Evolutionary conservation across 164 flowering plant species (phyloP), one percentile per base, ranked within the genome.

Genomic region (Kalanchoe fedtschenkoi): DNA sequence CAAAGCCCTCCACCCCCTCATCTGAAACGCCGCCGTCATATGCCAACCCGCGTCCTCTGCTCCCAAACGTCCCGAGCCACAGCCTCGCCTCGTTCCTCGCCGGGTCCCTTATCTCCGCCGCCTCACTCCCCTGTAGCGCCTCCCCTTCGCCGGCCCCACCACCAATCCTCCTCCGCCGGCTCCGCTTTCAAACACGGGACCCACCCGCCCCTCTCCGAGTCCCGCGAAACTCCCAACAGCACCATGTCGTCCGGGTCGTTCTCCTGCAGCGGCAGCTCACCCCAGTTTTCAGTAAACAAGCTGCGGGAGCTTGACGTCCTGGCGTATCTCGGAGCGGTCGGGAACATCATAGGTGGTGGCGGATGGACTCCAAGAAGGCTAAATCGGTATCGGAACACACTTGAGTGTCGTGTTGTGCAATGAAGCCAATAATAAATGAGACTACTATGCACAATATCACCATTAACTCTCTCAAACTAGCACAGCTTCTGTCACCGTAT

Each of bases 231-330:
- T 1, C 81, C 77, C 62, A 72, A 85, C 1, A 89, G 65, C 1
- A 92, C 63, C 96, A 92, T 87, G 63, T 92, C 98, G 28, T 92
- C 91, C 0, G 97, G 77, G 63, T 89, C 96, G 59, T 89, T 79
- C 19, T 70, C 86, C 58, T 78, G 82, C 5, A 89, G 58, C 2
- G 98, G 98, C 47, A 89, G 62, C 1, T 84, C 91, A 0, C 96
- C 96, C 98, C 93, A 87, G 15, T 68, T 79, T 0, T 82, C 90
- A 0, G 89, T 76, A 44, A 77, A 66, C 33, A 86, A 62, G 44
- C 80, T 62, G 58, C 77, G 69, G 61, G 81, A 81, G 66, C 90
- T 81, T 1, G 87, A 70, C 65, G 76, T 80, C 72, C 86, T 62
- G 69, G 71, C 43, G 44, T 69, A 82, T 5, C 71, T 34, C 9